Evolutionary conservation across 2,329 filamentous ascomycete species (phyloP).

Genomic region (Sporothrix curviconia): DNA sequence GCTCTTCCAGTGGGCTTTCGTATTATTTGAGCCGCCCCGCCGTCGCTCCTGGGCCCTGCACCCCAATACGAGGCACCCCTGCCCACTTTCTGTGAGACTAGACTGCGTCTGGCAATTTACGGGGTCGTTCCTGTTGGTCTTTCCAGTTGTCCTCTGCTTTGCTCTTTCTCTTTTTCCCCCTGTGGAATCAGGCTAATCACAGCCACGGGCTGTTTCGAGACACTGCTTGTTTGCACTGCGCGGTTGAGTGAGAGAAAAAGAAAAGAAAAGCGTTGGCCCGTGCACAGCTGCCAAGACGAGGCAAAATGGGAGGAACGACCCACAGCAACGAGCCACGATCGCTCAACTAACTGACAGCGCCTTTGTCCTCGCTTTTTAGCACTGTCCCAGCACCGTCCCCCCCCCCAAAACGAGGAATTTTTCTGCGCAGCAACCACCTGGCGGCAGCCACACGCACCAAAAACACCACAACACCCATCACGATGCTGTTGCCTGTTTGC

Average conservation of each 20-base stretch:
- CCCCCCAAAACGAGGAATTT: background rate
- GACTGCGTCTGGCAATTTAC: background rate
- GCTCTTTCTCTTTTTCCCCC: background rate
- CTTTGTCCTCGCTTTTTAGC: background rate
- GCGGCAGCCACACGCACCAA: background rate
- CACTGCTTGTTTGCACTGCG: slow-evolving; percentile 6
- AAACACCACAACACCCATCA: background rate
- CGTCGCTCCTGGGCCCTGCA: background rate
- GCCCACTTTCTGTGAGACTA: background rate
- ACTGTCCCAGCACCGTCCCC: background rate
- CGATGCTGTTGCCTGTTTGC: background rate
- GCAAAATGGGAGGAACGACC: slow-evolving; percentile 1
- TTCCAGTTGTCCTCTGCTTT: background rate
- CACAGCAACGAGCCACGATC: slow-evolving; percentile 2
- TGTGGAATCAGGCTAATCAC: slow-evolving; percentile 7
- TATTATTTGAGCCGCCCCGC: no score
- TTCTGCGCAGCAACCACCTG: slow-evolving; percentile 2
- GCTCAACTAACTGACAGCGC: no score
- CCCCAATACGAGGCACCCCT: slow-evolving; percentile 7
- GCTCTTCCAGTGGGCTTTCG: background rate
- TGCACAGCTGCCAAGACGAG: slow-evolving; percentile 1
- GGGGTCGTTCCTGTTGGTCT: background rate
- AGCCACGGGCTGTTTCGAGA: background rate
- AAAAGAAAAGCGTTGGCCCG: background rate
- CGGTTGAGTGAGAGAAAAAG: background rate